Evolutionary conservation across 148 eudicot species (phyloP).

Genomic region (Rhododendron ferrugineum): DNA sequence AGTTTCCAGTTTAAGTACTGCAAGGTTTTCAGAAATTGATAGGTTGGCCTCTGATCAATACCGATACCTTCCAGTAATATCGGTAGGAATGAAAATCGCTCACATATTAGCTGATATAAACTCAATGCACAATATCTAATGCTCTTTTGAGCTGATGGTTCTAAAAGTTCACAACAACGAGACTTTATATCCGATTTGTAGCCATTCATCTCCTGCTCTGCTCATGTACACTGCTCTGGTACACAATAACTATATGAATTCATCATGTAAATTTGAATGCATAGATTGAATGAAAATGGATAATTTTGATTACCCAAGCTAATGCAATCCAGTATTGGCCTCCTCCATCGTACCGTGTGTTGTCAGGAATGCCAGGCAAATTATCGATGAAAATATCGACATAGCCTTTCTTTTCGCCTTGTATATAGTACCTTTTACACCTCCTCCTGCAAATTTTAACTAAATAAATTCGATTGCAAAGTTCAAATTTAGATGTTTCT

Average conservation of each 20-base stretch:
- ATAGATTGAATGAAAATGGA: not conserved
- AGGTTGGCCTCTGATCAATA: too few species aligned
- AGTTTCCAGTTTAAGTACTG: too few species aligned
- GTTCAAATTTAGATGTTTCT: not conserved
- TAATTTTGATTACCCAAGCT: conserved; percentile 27
- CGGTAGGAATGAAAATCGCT: too few species aligned
- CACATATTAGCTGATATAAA: too few species aligned
- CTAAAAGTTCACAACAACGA: too few species aligned
- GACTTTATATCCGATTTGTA: too few species aligned
- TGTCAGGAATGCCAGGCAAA: conserved; percentile 64
- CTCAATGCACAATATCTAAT: too few species aligned
- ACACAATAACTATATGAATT: too few species aligned
- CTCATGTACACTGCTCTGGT: not conserved
- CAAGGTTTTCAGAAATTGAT: too few species aligned
- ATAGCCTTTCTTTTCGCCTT: conserved; percentile 38
- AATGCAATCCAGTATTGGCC: conserved; percentile 63
- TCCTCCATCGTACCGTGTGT: conserved; percentile 52
- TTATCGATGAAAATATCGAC: conserved; percentile 37
- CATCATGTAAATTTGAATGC: not conserved
- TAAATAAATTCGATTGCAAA: not conserved
- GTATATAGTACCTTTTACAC: conserved; percentile 49
- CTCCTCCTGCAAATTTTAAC: conserved; percentile 26
- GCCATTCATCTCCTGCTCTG: too few species aligned
- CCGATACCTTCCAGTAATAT: too few species aligned
- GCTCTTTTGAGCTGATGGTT: too few species aligned